A percentile compares a stretch with the other conserved stretches of the same genome.
phyloP scores from a whole-genome alignment of 108 stramenopile genomes.

The Cyclotella sp. region DNA sequence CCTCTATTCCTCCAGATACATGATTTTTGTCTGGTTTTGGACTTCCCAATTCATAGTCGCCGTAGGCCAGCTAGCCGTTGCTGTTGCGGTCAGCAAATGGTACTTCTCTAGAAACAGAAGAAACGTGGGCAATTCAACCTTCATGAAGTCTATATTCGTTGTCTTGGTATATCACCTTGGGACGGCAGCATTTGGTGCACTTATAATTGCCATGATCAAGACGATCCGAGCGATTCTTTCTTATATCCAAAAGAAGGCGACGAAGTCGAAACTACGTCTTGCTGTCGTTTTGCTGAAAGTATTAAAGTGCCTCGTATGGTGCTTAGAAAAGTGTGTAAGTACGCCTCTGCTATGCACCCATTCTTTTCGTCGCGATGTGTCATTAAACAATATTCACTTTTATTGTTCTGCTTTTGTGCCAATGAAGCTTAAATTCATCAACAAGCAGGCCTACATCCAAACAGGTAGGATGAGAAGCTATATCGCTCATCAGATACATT shows the following conservation, averaged over 20 bases:
- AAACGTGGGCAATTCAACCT: conserved; percentile 60
- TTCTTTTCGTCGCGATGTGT: background rate
- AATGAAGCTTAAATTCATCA: conserved; percentile 63
- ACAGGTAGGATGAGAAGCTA: conserved; percentile 46
- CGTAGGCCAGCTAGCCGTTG: conserved; percentile 83
- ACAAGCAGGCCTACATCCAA: conserved; percentile 87
- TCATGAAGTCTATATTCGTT: conserved; percentile 52
- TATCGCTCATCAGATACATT: too few species aligned
- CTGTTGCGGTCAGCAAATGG: conserved; percentile 69
- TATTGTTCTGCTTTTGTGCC: background rate
- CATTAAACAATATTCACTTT: background rate
- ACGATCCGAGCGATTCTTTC: conserved; percentile 80
- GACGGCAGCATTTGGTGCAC: conserved; percentile 91
- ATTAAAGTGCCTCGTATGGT: conserved; percentile 84
- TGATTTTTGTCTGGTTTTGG: conserved; percentile 91
- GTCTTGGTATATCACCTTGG: conserved; percentile 81
- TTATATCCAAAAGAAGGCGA: conserved; percentile 76
- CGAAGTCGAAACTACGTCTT: conserved; percentile 63
- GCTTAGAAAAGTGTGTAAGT: conserved; percentile 65
- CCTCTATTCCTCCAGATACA: conserved; percentile 38
- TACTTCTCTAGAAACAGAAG: conserved; percentile 67
- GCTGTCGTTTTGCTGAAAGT: conserved; percentile 77
- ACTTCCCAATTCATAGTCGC: conserved; percentile 90
- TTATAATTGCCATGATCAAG: conserved; percentile 88
- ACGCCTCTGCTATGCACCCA: background rate